These are phyloP conservation scores for Mycena sp. DNA, from an alignment of 1,284 basidiomycete species.

Conservation along the genomic window DNA sequence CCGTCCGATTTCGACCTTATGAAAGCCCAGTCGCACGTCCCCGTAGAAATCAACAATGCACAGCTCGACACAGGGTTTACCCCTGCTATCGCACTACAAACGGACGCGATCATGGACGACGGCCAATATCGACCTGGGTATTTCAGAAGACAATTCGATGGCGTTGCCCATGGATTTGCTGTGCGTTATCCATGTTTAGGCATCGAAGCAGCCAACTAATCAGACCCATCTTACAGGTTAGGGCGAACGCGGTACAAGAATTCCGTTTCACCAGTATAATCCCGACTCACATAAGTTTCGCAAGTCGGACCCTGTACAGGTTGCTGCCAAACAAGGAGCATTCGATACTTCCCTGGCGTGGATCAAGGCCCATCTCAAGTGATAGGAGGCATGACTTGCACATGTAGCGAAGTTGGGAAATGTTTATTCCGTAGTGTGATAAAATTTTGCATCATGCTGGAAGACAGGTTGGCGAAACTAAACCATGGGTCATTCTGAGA, in stretches of 20 bases:
- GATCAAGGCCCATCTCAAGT: constrained; percentile 25
- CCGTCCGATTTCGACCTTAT: constrained; percentile 47
- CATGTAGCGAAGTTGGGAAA: too few relatives aligned
- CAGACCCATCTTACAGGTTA: not conserved
- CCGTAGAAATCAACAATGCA: constrained; percentile 30
- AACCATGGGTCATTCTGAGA: too few relatives aligned
- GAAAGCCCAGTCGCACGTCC: constrained; percentile 28
- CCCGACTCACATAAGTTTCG: not conserved
- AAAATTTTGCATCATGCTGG: too few relatives aligned
- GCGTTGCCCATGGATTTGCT: constrained; percentile 60
- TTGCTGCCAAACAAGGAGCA: constrained; percentile 33
- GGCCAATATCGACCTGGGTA: constrained; percentile 40
- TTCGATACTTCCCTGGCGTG: constrained; percentile 30
- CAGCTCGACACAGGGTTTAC: constrained; percentile 31
- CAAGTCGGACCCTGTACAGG: constrained; percentile 30
- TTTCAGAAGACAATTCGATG: constrained; percentile 50
- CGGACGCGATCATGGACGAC: constrained; percentile 27
- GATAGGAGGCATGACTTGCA: too few relatives aligned
- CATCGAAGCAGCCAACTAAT: not conserved
- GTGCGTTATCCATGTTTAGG: constrained; percentile 31
- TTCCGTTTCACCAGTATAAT: not conserved
- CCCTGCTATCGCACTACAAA: constrained; percentile 20
- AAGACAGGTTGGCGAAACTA: too few relatives aligned
- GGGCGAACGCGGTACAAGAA: constrained; percentile 38
- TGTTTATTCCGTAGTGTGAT: too few relatives aligned